phyloP scores from a whole-genome alignment of 2,329 filamentous ascomycete species.

The Lasiodiplodia gonubiensis region DNA sequence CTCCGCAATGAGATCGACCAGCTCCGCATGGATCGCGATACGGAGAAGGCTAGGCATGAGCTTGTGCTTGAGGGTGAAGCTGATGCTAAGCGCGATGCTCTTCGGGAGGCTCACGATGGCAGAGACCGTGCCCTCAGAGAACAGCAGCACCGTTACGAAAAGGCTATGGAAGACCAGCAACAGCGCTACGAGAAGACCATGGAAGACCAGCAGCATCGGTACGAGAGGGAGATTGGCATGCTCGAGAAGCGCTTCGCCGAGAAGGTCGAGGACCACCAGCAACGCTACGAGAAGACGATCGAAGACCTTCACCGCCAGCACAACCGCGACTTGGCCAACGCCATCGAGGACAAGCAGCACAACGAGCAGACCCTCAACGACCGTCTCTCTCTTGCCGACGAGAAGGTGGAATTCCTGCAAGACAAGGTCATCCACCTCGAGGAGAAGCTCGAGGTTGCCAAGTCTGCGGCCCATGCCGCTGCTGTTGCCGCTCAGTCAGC shows the following conservation, averaged over 20 bases:
- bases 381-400: constrained; percentile 78
- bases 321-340: constrained; percentile 67
- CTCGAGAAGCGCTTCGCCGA: constrained; percentile 53
- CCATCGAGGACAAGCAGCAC: constrained; percentile 80
- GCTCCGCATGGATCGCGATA: constrained; percentile 78
- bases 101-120: constrained; percentile 60
- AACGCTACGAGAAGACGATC: constrained; percentile 72
- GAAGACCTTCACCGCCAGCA: constrained; percentile 73
- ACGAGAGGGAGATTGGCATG: constrained; percentile 41
- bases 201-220: constrained; percentile 50
- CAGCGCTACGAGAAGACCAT: constrained; percentile 45
- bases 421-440: constrained; percentile 85
- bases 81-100: constrained; percentile 66
- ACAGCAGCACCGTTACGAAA: constrained; percentile 61
- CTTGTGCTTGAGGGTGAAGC: constrained; percentile 83
- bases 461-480: constrained; percentile 83
- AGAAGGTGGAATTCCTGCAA: constrained; percentile 83
- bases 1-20: constrained; percentile 78
- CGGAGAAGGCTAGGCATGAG: constrained; percentile 78
- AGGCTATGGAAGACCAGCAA: constrained; percentile 31
- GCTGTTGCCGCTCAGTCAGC: constrained; percentile 66
- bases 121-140: constrained; percentile 62
- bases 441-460: constrained; percentile 88
- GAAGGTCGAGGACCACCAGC: constrained; percentile 36
- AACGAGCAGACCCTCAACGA: constrained; percentile 81